Percentiles rank a stretch among this genome's conserved stretches.
Evolutionary conservation across 108 stramenopile species (phyloP).

Genomic region (Cyclotella atomus): DNA sequence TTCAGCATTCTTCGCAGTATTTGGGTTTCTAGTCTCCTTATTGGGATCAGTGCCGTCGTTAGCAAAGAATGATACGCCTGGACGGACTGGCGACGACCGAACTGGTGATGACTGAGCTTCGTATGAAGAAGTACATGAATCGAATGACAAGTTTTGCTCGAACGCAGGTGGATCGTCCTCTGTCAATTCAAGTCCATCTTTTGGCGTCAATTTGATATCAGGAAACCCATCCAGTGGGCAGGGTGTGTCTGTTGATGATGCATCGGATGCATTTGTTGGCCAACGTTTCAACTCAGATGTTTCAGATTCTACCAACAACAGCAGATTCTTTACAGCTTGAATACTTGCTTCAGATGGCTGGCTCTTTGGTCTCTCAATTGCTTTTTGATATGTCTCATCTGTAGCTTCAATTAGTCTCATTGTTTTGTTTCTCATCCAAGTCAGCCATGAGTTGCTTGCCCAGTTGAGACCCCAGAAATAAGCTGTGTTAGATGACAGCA

Average conservation of each 20-base stretch:
- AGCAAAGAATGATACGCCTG: neutral
- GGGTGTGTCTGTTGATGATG: neutral
- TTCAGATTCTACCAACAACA: conserved; percentile 15
- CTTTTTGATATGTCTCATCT: conserved; percentile 9
- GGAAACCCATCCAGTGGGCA: neutral
- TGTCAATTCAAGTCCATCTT: neutral
- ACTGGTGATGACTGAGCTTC: conserved; percentile 9
- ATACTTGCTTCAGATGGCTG: conserved; percentile 27
- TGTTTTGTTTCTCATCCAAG: conserved; percentile 1
- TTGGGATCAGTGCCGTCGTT: neutral
- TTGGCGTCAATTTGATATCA: neutral
- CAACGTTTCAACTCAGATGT: conserved; percentile 3
- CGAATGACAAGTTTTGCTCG: conserved; percentile 8
- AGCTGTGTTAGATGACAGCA: conserved; percentile 12
- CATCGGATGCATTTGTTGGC: neutral
- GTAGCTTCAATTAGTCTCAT: neutral
- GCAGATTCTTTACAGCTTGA: conserved; percentile 25
- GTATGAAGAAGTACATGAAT: conserved; percentile 4
- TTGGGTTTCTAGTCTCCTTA: neutral
- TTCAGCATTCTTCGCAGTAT: conserved; percentile 49
- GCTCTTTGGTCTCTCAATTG: conserved; percentile 15
- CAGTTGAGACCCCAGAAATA: conserved; percentile 2
- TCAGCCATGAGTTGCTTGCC: neutral
- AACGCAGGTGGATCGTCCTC: neutral
- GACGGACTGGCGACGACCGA: conserved; percentile 3